Base-by-base conservation (phyloP, 306 rosid genomes). In the Cucurbita maxima region DNA sequence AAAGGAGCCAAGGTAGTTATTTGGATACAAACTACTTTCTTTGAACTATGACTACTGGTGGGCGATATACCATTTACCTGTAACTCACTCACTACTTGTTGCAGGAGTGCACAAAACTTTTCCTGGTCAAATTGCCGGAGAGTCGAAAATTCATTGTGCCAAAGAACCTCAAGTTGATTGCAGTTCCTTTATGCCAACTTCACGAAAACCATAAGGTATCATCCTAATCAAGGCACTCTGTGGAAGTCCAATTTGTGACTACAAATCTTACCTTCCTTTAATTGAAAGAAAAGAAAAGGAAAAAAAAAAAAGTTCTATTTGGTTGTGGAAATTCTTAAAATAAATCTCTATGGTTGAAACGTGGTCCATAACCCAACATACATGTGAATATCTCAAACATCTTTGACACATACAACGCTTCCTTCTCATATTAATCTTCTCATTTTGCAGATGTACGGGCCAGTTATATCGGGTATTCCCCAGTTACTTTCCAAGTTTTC, bases 101-200 rank as follows among this genome's bases (percentile, higher is more conserved):
- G 79, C 72, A 93, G 98, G 98, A 93, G 78, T 83, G 94, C 84
- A 88, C 87, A 0, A 93, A 93, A 86, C 81, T 93, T 54, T 93
- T 80, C 77, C 85, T 90, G 71, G 92, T 93, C 68, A 90, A 77
- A 89, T 80, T 93, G 67, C 98, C 98, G 0, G 84, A 51, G 25
- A 82, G 86, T 82, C 82, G 83, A 55, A 86, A 79, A 78, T 93
- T 93, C 86, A 78, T 84, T 0, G 94, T 89, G 52, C 98, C 98
- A 0, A 88, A 85, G 76, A 83, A 88, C 77, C 79, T 84, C 64
- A 93, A 83, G 78, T 75, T 93, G 87, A 88, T 93, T 0, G 96
- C 97, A 6, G 92, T 90, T 34, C 98, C 98, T 0, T 57, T 90
- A 81, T 87, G 97, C 77, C 97, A 90, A 85, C 45, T 93, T 77